These are phyloP conservation scores for Xylaria flabelliformis DNA, from an alignment of 495 filamentous ascomycete genomes.

Conservation along the genomic window DNA sequence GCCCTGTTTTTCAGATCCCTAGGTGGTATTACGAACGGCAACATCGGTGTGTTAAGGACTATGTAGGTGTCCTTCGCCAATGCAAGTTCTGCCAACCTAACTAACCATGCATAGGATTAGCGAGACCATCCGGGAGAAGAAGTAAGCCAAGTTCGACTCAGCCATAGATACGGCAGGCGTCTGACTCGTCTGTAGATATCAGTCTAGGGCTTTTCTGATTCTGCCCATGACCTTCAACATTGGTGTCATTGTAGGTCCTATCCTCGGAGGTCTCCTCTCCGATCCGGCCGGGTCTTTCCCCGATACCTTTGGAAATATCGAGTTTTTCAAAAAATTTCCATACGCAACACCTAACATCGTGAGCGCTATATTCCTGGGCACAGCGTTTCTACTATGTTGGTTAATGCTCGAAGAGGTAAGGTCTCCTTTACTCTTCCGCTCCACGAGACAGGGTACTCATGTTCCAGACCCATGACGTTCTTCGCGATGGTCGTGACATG, in stretches of 20 bases:
- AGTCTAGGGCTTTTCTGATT: constrained; percentile 70
- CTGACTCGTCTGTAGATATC: constrained; percentile 47
- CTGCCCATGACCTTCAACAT: constrained; percentile 81
- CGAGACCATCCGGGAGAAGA: constrained; percentile 78
- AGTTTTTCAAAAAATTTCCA: constrained; percentile 71
- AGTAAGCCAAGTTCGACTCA: constrained; percentile 27
- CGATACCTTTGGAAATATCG: constrained; percentile 67
- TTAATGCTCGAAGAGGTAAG: constrained; percentile 73
- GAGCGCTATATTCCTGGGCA: constrained; percentile 68
- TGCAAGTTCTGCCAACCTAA: not conserved
- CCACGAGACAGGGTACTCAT: constrained; percentile 30
- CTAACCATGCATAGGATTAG: constrained; percentile 59
- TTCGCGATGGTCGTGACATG: constrained; percentile 54
- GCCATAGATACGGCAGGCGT: not conserved
- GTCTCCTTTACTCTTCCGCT: not conserved
- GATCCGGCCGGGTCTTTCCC: constrained; percentile 78
- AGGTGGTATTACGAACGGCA: constrained; percentile 82
- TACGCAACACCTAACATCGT: constrained; percentile 80
- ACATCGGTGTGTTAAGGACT: constrained; percentile 79
- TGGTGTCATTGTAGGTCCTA: constrained; percentile 77
- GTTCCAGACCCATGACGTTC: constrained; percentile 57
- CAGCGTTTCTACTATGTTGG: constrained; percentile 62
- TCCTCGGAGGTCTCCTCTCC: constrained; percentile 75
- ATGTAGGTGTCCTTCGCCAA: constrained; percentile 54
- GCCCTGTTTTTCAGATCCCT: constrained; percentile 76